Conservation (phyloP, 306 rosid genomes). For the Aeschynomene evenia region DNA sequence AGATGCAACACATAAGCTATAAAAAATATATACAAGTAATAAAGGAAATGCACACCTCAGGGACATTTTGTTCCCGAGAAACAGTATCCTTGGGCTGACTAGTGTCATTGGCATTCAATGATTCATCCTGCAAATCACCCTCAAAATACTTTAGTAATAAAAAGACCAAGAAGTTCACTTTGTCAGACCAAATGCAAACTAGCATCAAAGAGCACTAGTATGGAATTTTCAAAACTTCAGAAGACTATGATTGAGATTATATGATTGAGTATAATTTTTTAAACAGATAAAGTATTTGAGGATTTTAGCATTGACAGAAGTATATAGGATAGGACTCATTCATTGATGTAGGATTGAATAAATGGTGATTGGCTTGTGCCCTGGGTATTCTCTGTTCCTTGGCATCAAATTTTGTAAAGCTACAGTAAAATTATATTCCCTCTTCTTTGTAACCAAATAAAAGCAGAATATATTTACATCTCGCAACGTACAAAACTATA, state of each 20-base stretch:
- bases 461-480: slow-evolving; percentile 4
- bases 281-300: background rate
- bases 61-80: slow-evolving; percentile 52
- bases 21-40: background rate
- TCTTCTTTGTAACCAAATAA: slow-evolving; percentile 4
- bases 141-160: slow-evolving; percentile 22
- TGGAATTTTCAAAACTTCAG: background rate
- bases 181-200: slow-evolving; percentile 13
- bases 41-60: slow-evolving; percentile 56
- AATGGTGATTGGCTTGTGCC: slow-evolving; percentile 8
- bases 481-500: slow-evolving; percentile 3
- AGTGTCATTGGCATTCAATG: slow-evolving; percentile 39
- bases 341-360: background rate
- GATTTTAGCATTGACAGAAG: background rate
- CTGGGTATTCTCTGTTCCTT: background rate
- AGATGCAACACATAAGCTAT: background rate
- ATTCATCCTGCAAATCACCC: slow-evolving; percentile 49
- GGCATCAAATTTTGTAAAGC: background rate
- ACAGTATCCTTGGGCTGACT: slow-evolving; percentile 37
- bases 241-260: slow-evolving; percentile 15
- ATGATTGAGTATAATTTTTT: background rate
- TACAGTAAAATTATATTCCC: background rate
- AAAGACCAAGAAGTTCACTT: slow-evolving; percentile 6
- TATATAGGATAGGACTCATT: background rate
- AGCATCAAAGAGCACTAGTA: background rate